Base-by-base conservation (phyloP, 1,284 basidiomycete genomes). In the Paramarasmius palmivorus region DNA sequence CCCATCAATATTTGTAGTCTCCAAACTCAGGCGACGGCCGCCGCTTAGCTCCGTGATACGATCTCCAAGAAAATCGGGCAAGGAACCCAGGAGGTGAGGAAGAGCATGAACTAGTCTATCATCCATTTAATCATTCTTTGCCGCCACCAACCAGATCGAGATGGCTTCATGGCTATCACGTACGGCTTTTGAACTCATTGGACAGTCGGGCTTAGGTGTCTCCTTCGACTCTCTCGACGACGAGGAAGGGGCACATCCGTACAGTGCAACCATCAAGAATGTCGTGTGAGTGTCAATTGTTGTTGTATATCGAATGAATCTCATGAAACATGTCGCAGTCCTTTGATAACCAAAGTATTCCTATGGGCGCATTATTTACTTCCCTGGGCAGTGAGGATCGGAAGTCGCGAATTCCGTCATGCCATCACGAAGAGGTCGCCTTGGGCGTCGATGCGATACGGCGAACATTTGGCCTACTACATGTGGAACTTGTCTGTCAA, bases 391-490 rank as follows among this genome's bases (percentile, higher is more conserved):
- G 54, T 67, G 7, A 69, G 68, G 29, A 56, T 76, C 4, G 73
- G 73, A 2, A 58, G 73, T 1, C 57, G 68, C 1, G 56, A 56
- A 17, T 67, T 80, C 44, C 67, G 73, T 15, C 66, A 70, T 22
- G 67, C 63, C 34, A 19, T 76, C 3, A 60, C 75, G 0, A 63
- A 73, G 17, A 48, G 65, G 25, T 41, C 73, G 14, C 78, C 75
- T 1, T 69, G 62, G 52, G 62, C 67, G 51, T 45, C 59, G 7
- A 44, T 76, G 7, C 72, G 73, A 38, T 59, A 65, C 2, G 29
- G 74, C 35, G 65, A 66, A 3, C 63, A 70, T 15, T 70, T 78
- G 26, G 54, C 70, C 3, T 73, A 79, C 52, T 62, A 65, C 6
- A 68, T 80, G 60, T 60, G 74, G 40, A 46, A 62, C 1, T 71